These are phyloP conservation scores for Aphanomyces cochlioides DNA, from an alignment of 352 stramenopile genomes.

Conservation along the genomic window DNA sequence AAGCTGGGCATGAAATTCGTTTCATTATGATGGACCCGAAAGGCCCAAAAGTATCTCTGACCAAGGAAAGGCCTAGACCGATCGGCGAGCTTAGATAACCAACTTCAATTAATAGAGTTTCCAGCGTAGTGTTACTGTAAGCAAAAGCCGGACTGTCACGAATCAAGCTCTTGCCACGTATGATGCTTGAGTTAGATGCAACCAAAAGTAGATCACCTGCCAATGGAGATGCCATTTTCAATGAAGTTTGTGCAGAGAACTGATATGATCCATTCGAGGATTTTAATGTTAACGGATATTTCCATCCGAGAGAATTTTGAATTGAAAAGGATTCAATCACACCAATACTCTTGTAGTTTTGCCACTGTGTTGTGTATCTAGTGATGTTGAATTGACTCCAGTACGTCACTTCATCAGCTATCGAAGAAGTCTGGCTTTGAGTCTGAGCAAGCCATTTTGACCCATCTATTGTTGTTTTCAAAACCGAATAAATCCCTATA, in stretches of 20 bases:
- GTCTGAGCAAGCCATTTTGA: not conserved
- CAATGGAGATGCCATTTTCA: constrained; percentile 18
- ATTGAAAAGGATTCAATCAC: constrained; percentile 20
- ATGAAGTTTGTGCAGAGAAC: not conserved
- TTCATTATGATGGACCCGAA: constrained; percentile 10
- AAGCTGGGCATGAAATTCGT: not conserved
- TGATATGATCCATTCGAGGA: constrained; percentile 18
- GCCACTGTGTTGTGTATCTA: constrained; percentile 16
- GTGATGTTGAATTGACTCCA: not conserved
- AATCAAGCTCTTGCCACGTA: constrained; percentile 2
- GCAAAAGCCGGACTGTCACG: not conserved
- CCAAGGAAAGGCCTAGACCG: not conserved
- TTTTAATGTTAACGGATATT: constrained; percentile 5
- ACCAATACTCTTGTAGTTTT: constrained; percentile 23
- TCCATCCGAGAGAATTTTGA: not conserved
- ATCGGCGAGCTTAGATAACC: not conserved
- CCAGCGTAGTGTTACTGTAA: constrained; percentile 4
- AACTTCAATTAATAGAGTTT: not conserved
- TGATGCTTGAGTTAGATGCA: not conserved
- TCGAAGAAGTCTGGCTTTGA: not conserved
- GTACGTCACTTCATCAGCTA: not conserved
- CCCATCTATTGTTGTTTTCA: not conserved
- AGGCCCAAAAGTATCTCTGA: not conserved
- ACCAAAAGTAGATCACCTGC: not conserved
- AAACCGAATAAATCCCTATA: constrained; percentile 2